Evolutionary conservation across 345 rosid species (phyloP).

Genomic region (Murraya koenigii): DNA sequence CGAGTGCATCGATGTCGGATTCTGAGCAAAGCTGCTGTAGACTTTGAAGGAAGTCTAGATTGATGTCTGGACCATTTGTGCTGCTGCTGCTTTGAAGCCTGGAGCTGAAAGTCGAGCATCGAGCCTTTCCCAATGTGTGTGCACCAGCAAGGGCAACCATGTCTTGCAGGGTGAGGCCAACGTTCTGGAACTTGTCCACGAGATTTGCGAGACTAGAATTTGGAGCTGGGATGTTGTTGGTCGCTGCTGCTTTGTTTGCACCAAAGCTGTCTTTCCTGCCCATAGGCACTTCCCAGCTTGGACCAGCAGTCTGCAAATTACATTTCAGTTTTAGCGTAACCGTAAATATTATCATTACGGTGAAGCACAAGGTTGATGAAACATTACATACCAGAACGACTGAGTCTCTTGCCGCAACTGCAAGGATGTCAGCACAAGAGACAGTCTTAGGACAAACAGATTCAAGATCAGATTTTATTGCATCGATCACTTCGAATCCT

Average conservation of each 20-base stretch:
- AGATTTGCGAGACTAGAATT: constrained; percentile 58
- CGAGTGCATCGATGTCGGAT: constrained; percentile 26
- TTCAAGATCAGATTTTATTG: constrained; percentile 65
- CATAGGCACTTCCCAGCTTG: constrained; percentile 79
- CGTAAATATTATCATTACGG: not conserved
- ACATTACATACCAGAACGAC: constrained; percentile 52
- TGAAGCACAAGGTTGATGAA: not conserved
- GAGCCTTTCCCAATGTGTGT: constrained; percentile 78
- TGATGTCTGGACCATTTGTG: constrained; percentile 36
- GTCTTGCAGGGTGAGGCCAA: constrained; percentile 64
- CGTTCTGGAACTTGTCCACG: constrained; percentile 58
- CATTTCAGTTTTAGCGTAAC: not conserved
- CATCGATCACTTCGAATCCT: constrained; percentile 80
- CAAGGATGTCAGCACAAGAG: constrained; percentile 90
- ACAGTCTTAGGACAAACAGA: constrained; percentile 71
- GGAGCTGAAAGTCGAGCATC: constrained; percentile 64
- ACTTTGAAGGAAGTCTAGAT: constrained; percentile 55
- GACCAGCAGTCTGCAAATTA: constrained; percentile 69
- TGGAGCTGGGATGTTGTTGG: constrained; percentile 64
- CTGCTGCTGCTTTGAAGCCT: constrained; percentile 41
- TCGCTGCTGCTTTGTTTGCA: constrained; percentile 69
- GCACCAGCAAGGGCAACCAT: constrained; percentile 86
- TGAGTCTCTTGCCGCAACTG: constrained; percentile 72
- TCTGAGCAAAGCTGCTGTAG: constrained; percentile 62
- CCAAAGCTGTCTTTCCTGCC: constrained; percentile 68